These are phyloP conservation scores for Tephrocybe sp. DNA, from an alignment of 768 basidiomycete species.

Conservation along the genomic window DNA sequence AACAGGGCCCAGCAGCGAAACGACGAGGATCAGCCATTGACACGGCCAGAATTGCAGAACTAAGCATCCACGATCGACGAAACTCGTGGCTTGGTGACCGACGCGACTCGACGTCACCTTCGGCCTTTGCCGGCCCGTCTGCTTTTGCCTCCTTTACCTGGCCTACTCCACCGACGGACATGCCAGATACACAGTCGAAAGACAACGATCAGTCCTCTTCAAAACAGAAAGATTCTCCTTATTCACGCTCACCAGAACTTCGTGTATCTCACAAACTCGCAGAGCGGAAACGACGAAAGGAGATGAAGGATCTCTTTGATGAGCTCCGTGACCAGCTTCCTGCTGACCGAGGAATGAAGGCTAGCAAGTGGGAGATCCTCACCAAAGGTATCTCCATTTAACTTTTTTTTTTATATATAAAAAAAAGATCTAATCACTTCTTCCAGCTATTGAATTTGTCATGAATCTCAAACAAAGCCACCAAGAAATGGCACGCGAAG, in stretches of 20 bases:
- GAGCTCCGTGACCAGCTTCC: slow-evolving; percentile 93
- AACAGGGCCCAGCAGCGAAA: slow-evolving; percentile 75
- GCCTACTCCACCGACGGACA: slow-evolving; percentile 38
- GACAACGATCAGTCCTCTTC: slow-evolving; percentile 31
- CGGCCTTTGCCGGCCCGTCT: slow-evolving; percentile 56
- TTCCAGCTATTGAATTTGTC: slow-evolving; percentile 85
- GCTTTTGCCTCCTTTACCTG: slow-evolving; percentile 73
- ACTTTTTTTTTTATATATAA: slow-evolving; percentile 8
- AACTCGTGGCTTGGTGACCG: slow-evolving; percentile 71
- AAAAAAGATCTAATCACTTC: slow-evolving; percentile 5
- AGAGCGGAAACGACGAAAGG: slow-evolving; percentile 93
- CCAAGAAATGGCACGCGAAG: slow-evolving; percentile 74
- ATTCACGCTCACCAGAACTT: slow-evolving; percentile 93
- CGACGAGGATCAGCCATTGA: slow-evolving; percentile 84
- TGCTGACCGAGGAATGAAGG: slow-evolving; percentile 90
- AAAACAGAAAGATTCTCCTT: slow-evolving; percentile 63
- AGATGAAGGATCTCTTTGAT: slow-evolving; percentile 99
- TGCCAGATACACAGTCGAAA: slow-evolving; percentile 34
- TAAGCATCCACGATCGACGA: slow-evolving; percentile 76
- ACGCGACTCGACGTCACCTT: slow-evolving; percentile 72
- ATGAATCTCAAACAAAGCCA: slow-evolving; percentile 71
- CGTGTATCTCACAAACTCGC: slow-evolving; percentile 96
- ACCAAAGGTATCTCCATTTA: slow-evolving; percentile 81
- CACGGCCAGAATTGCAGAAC: slow-evolving; percentile 68
- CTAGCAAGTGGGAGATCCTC: slow-evolving; percentile 98